Percentiles rank a stretch among this genome's conserved stretches.
Evolutionary conservation across 2,329 filamentous ascomycete species (phyloP).

Genomic region (Cercospora citrullina): DNA sequence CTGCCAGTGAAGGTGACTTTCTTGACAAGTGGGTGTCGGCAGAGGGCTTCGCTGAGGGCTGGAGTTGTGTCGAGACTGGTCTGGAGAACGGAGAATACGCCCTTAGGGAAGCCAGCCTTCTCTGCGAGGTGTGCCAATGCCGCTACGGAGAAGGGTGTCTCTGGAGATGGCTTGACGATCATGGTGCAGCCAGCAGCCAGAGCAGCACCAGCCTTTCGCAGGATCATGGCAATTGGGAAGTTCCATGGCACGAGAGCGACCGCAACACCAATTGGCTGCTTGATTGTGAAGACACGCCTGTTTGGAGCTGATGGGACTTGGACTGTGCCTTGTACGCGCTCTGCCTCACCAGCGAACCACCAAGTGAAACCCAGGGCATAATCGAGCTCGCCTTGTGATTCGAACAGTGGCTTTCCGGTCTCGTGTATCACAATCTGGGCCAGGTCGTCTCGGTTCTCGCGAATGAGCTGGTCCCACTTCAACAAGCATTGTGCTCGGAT

Average conservation of each 20-base stretch:
- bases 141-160: conserved; percentile 61
- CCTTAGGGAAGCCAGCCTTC: conserved; percentile 59
- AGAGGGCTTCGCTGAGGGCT: conserved; percentile 55
- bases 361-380: conserved; percentile 57
- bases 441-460: conserved; percentile 62
- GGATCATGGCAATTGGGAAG: conserved; percentile 56
- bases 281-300: conserved; percentile 68
- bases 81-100: conserved; percentile 62
- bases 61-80: conserved; percentile 59
- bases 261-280: conserved; percentile 70
- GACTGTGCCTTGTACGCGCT: conserved; percentile 63
- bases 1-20: conserved; percentile 64
- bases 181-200: conserved; percentile 73
- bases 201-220: conserved; percentile 67
- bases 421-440: conserved; percentile 63
- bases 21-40: conserved; percentile 59
- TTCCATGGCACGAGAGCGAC: conserved; percentile 73
- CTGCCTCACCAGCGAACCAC: conserved; percentile 62
- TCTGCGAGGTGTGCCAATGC: conserved; percentile 56
- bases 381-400: conserved; percentile 55
- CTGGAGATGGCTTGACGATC: conserved; percentile 69
- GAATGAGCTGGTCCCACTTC: conserved; percentile 66
- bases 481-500: conserved; percentile 62
- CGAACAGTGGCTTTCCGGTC: conserved; percentile 55
- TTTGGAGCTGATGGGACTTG: conserved; percentile 61